Evolutionary conservation across 2,329 filamentous ascomycete species (phyloP).

Genomic region (Claviceps quebecensis): DNA sequence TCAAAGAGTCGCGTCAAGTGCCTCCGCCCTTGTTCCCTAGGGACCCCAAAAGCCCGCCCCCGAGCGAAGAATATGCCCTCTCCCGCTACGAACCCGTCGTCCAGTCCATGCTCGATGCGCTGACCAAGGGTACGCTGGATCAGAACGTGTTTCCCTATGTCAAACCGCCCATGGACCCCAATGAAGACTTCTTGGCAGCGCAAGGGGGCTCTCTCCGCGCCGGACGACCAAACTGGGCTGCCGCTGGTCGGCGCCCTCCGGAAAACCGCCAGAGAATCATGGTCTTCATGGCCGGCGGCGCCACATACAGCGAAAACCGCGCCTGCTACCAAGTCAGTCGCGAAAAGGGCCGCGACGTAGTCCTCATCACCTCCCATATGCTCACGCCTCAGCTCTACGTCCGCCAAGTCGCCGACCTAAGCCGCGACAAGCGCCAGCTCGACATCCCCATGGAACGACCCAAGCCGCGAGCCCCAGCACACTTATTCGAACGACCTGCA

Average conservation of each 20-base stretch:
- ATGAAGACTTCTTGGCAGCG: slow-evolving; percentile 41
- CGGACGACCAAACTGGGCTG: slow-evolving; percentile 91
- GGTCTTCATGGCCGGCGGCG: slow-evolving; percentile 88
- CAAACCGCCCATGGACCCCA: slow-evolving; percentile 51
- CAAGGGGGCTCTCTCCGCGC: slow-evolving; percentile 68
- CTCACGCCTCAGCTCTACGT: slow-evolving; percentile 71
- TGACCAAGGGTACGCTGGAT: slow-evolving; percentile 55
- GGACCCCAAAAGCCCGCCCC: slow-evolving; percentile 40
- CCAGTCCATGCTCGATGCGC: slow-evolving; percentile 68
- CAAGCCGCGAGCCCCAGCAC: slow-evolving; percentile 66
- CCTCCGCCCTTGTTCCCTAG: slow-evolving; percentile 56
- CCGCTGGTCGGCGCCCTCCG: slow-evolving; percentile 53
- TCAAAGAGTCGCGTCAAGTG: slow-evolving; percentile 64
- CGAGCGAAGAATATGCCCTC: slow-evolving; percentile 67
- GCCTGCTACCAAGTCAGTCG: slow-evolving; percentile 77
- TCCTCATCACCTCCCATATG: slow-evolving; percentile 86
- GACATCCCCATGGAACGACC: slow-evolving; percentile 72
- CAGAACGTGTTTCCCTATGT: slow-evolving; percentile 55
- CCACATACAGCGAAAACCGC: slow-evolving; percentile 81
- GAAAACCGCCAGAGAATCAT: slow-evolving; percentile 86
- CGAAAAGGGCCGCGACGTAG: slow-evolving; percentile 63
- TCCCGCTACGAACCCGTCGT: slow-evolving; percentile 74
- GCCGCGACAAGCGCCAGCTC: slow-evolving; percentile 58
- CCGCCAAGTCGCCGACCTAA: slow-evolving; percentile 68
- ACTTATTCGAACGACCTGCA: slow-evolving; percentile 65